Base-by-base conservation (phyloP, 1,139 yeast species). In the Candida sp. region DNA sequence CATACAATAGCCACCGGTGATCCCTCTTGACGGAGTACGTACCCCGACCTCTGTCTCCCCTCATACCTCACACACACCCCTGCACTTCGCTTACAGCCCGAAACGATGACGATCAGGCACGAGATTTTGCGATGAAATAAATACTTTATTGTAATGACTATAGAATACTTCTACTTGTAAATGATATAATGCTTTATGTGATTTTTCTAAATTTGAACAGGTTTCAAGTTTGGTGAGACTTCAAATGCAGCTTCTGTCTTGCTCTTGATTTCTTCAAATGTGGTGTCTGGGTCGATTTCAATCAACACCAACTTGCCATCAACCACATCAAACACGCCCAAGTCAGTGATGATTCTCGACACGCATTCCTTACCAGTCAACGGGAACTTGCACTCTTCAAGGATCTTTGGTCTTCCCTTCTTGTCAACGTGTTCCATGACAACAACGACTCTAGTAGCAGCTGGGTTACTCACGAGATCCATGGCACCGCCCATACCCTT, bases 401-500 rank as follows among this genome's bases (percentile, higher is more conserved):
- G 67, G 49, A 79, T 78, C 69, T 79, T 79, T 22, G 83, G 69
- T 38, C 72, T 63, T 33, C 82, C 82, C 60, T 75, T 72, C 59
- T 70, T 73, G 58, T 78, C 82, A 32, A 68, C 70, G 58, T 79
- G 83, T 53, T 80, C 83, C 69, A 77, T 78, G 45, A 77, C 68
- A 9, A 78, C 79, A 41, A 79, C 78, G n/a, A 79, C 83, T 50
- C 70, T 63, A 7, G 83, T 78, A 46, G 72, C 64, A 32, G 63
- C 59, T 5, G 83, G 81, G 57, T 78, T 77, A 30, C 82, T 73
- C 3, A 77, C 83, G 23, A 79, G 68, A 59, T 79, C 84, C 84
- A 79, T 79, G 34, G 83, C 84, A n/a, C 84, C 84, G 31, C 84
- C 83, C 80, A 79, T 79, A 30, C 84, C 84, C 61, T 76, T 77